Evolutionary conservation across 1,284 basidiomycete genomes (phyloP).

Genomic region (Flammula alnicola): DNA sequence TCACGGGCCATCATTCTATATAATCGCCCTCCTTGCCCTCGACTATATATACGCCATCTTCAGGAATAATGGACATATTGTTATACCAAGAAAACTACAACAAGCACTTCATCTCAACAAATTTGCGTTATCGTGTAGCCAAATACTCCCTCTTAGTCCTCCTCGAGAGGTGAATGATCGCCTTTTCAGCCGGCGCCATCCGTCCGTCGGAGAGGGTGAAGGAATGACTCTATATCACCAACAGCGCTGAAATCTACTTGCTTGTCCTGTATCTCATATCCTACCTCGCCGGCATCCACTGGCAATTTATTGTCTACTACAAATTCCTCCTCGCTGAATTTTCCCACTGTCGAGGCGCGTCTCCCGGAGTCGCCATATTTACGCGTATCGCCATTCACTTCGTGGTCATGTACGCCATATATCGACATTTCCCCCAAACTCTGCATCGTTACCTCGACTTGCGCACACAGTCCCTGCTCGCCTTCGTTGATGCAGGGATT

Average conservation of each 20-base stretch:
- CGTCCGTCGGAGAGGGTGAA: constrained; percentile 6
- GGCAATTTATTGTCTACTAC: constrained; percentile 9
- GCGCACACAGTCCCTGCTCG: too few relatives aligned
- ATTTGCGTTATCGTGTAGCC: not conserved
- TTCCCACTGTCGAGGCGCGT: too few relatives aligned
- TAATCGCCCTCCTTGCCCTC: constrained; percentile 11
- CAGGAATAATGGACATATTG: not conserved
- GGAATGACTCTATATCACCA: constrained; percentile 3
- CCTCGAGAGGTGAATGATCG: constrained; percentile 2
- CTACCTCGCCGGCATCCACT: constrained; percentile 15
- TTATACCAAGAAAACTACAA: not conserved
- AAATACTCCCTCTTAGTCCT: not conserved
- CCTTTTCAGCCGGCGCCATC: not conserved
- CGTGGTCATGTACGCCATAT: too few relatives aligned
- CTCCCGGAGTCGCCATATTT: too few relatives aligned
- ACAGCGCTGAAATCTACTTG: constrained; percentile 2
- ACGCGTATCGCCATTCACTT: too few relatives aligned
- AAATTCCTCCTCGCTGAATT: constrained; percentile 8
- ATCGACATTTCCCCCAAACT: too few relatives aligned
- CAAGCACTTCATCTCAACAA: not conserved
- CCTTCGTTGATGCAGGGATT: too few relatives aligned
- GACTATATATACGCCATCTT: constrained; percentile 9
- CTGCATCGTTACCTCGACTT: too few relatives aligned
- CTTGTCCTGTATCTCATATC: constrained; percentile 16
- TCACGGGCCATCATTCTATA: constrained; percentile 14